Conservation (phyloP, 2,329 filamentous ascomycete genomes). For the Beauveria australis region DNA sequence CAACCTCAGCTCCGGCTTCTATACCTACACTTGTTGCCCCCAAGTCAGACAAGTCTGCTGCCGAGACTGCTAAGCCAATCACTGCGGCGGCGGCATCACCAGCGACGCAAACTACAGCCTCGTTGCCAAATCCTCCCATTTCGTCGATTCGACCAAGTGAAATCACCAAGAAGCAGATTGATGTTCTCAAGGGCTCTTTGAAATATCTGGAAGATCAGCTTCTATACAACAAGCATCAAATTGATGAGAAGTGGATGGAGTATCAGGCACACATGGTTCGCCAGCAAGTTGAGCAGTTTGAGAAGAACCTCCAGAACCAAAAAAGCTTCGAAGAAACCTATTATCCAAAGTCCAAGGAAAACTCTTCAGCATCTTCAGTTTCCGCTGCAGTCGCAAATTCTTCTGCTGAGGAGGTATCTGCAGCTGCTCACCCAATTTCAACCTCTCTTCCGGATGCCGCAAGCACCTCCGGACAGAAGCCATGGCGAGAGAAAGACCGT, state of each 20-base stretch:
- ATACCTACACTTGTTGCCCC: not conserved
- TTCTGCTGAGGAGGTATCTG: conserved; percentile 12
- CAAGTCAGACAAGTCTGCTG: conserved; percentile 5
- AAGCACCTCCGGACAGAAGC: conserved; percentile 5
- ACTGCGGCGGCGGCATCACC: not conserved
- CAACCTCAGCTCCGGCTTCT: not conserved
- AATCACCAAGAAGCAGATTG: conserved; percentile 52
- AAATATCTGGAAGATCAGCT: conserved; percentile 51
- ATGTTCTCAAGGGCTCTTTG: conserved; percentile 42
- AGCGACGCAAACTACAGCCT: conserved; percentile 8
- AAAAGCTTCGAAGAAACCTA: conserved; percentile 35
- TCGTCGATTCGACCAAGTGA: conserved; percentile 54
- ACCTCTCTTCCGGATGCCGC: not conserved
- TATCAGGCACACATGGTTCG: conserved; percentile 32
- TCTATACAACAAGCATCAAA: conserved; percentile 54
- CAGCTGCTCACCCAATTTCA: not conserved
- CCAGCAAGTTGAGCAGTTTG: conserved; percentile 42
- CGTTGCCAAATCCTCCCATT: conserved; percentile 32
- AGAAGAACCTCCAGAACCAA: conserved; percentile 37
- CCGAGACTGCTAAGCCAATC: not conserved
- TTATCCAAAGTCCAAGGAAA: conserved; percentile 28
- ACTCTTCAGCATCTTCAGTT: conserved; percentile 15
- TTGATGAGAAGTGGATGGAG: conserved; percentile 47
- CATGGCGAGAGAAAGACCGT: conserved; percentile 11
- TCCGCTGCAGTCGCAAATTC: not conserved